These are phyloP conservation scores for Trichoderma cornu-damae DNA, from an alignment of 2,329 filamentous ascomycete species.

Conservation along the genomic window DNA sequence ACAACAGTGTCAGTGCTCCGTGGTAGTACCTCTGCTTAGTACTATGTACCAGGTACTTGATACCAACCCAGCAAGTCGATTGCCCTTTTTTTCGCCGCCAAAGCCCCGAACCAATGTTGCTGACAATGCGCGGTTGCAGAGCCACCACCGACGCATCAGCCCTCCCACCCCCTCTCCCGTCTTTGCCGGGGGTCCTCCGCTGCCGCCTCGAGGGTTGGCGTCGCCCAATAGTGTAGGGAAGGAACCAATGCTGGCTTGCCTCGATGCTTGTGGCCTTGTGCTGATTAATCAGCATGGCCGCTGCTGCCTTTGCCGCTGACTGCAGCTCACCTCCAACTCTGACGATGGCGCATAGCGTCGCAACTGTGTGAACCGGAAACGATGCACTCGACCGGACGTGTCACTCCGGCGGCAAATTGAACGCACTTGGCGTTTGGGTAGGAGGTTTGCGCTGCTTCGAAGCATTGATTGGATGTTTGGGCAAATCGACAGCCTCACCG, in stretches of 20 bases:
- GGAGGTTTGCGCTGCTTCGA: background rate
- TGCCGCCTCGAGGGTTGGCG: background rate
- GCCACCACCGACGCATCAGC: background rate
- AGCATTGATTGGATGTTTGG: background rate
- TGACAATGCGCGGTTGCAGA: constrained; percentile 4
- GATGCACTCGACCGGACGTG: background rate
- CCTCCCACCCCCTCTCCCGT: background rate
- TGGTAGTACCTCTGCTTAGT: background rate
- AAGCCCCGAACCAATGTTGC: background rate
- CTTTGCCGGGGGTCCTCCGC: background rate
- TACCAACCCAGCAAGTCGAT: no score
- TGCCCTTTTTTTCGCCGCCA: background rate
- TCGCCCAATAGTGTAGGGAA: constrained; percentile 9
- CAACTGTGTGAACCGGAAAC: no score
- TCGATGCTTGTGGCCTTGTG: background rate
- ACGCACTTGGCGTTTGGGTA: no score
- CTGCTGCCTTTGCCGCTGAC: no score
- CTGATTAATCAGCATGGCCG: no score
- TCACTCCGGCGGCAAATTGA: no score
- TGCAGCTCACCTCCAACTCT: no score
- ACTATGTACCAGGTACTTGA: no score
- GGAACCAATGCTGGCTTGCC: constrained; percentile 10
- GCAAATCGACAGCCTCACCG: constrained; percentile 1
- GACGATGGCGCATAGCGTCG: no score
- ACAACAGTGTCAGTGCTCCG: no score